These are phyloP conservation scores for Fusarium newnesense DNA, from an alignment of 2,329 filamentous ascomycete species.

Conservation along the genomic window DNA sequence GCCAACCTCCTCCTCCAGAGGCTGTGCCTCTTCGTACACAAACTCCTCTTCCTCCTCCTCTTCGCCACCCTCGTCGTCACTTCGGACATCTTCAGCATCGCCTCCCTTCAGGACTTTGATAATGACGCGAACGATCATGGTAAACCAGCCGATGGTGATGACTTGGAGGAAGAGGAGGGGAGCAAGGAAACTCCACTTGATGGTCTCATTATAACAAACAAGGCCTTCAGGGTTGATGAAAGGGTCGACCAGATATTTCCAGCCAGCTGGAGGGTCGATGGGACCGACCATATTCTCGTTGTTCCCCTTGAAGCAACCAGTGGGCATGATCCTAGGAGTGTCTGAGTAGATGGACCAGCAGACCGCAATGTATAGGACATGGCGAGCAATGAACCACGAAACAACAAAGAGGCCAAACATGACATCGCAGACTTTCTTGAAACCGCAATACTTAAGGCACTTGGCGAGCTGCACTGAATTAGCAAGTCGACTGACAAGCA, in stretches of 20 bases:
- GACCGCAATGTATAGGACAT: conserved; percentile 80
- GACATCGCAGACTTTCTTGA: conserved; percentile 79
- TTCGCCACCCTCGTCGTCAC: conserved; percentile 78
- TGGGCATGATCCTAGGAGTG: conserved; percentile 48
- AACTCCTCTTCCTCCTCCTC: conserved; percentile 67
- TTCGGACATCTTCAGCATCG: conserved; percentile 85
- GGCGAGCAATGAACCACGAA: conserved; percentile 84
- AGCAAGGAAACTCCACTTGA: conserved; percentile 81
- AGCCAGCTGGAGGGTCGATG: conserved; percentile 59
- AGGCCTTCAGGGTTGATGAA: conserved; percentile 76
- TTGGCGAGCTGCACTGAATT: conserved; percentile 82
- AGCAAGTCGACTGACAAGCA: conserved; percentile 74
- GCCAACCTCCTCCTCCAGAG: conserved; percentile 79
- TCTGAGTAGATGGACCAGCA: conserved; percentile 72
- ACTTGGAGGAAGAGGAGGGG: conserved; percentile 81
- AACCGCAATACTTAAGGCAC: conserved; percentile 89
- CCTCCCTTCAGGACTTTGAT: conserved; percentile 80
- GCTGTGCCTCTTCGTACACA: conserved; percentile 63
- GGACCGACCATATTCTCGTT: conserved; percentile 66
- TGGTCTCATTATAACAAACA: conserved; percentile 81
- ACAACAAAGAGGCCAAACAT: conserved; percentile 88
- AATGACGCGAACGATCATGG: conserved; percentile 86
- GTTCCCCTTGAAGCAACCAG: conserved; percentile 76
- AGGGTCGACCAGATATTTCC: conserved; percentile 76
- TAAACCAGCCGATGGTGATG: conserved; percentile 88